Base-by-base conservation (phyloP, 345 rosid genomes). In the Nephelium lappaceum region DNA sequence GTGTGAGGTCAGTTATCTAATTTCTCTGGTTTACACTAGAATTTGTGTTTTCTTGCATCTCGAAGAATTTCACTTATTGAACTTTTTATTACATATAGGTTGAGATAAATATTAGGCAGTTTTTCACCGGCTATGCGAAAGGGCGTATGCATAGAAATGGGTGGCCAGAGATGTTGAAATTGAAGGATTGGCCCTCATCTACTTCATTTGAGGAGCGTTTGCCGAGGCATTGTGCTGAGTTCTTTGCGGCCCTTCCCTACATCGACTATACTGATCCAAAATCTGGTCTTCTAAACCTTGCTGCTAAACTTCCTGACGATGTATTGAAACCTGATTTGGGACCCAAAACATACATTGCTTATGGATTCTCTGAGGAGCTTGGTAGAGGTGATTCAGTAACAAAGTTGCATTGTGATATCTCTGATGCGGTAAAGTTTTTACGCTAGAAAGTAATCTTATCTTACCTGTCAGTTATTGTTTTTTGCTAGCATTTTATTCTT, bases 321-420 rank as follows among this genome's bases (percentile, higher is more conserved):
- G 77, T 82, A 42, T 25, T 85, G 81, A 86, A 83, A 70, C 92
- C 92, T 23, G 91, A 91, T 83, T 67, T 88, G 80, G 95, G 91
- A 16, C 91, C 93, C 3, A 88, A 91, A 83, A 74, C 88, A 24
- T 86, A 83, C 73, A 86, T 91, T 77, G 91, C 91, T 58, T 87
- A 88, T 78, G 93, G 93, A 73, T 78, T 86, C 77, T 68, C 74
- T 51, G 77, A 83, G 71, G 93, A 87, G 82, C 83, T 91, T 84
- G 93, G 87, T 8, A 88, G 91, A 61, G 93, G 95, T 51, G 93
- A 88, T 68, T 91, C 91, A 57, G 92, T 91, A n/a, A 91, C 92
- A n/a, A 91, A 85, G 87, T 90, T 91, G 78, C 93, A 86, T 18
- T 91, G 88, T 55, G 90, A 88, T 78, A 84, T 88, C 87, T 87